Conservation (phyloP, 306 rosid genomes). For the Pyrus betulifolia region DNA sequence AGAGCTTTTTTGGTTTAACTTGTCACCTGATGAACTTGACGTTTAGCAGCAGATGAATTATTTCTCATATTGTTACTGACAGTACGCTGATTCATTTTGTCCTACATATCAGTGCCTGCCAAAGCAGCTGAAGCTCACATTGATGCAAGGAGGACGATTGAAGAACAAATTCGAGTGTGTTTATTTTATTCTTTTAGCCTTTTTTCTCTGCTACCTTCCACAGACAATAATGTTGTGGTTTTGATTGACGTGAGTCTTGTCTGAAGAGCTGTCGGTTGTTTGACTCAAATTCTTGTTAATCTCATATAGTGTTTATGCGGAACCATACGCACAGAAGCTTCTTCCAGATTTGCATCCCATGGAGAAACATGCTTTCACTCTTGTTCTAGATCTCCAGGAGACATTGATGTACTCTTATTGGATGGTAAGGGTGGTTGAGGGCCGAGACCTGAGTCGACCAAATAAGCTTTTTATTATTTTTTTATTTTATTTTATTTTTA, state of each 20-base stretch:
- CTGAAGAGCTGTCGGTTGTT: not conserved
- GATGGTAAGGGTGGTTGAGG: conserved; percentile 40
- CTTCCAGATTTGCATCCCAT: conserved; percentile 91
- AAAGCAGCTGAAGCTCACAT: conserved; percentile 65
- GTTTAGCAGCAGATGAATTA: not conserved
- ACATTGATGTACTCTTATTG: conserved; percentile 81
- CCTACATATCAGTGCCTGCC: conserved; percentile 55
- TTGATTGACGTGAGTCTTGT: no score
- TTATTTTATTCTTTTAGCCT: not conserved
- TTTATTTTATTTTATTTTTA: no score
- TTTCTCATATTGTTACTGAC: not conserved
- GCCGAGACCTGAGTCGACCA: no score
- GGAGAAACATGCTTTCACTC: conserved; percentile 80
- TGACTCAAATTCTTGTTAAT: conserved; percentile 5
- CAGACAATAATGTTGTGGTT: not conserved
- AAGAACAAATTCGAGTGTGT: conserved; percentile 72
- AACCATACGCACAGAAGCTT: conserved; percentile 86
- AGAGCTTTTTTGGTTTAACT: not conserved
- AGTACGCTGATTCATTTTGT: conserved; percentile 23
- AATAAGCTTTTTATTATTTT: no score
- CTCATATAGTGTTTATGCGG: conserved; percentile 56
- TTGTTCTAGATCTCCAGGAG: conserved; percentile 91
- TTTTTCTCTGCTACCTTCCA: conserved; percentile 7
- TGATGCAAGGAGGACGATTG: conserved; percentile 66
- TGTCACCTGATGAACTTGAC: not conserved